Evolutionary conservation across 2,329 filamentous ascomycete species (phyloP).

Genomic region (Chaetoscypha palmicola): DNA sequence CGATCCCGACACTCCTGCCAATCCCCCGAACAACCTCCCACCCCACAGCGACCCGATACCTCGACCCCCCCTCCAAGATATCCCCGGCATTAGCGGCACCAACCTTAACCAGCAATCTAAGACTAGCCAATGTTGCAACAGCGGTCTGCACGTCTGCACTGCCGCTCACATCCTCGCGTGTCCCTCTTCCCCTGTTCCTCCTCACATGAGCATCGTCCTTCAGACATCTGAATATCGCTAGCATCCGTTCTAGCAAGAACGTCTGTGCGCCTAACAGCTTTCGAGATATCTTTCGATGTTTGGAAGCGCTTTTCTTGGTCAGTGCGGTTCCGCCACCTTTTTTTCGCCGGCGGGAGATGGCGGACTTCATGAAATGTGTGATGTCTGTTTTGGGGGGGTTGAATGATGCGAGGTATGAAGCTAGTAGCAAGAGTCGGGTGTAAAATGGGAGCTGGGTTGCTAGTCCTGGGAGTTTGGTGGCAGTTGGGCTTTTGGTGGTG

Average conservation of each 20-base stretch:
- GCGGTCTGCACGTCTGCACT: slow-evolving; percentile 53
- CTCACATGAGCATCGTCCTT: slow-evolving; percentile 34
- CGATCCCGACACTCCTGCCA: slow-evolving; percentile 68
- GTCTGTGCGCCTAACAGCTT: slow-evolving; percentile 71
- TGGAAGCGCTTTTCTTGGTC: slow-evolving; percentile 33
- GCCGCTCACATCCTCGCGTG: slow-evolving; percentile 14
- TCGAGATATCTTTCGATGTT: slow-evolving; percentile 66
- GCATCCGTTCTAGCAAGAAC: slow-evolving; percentile 70
- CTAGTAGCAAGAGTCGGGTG: slow-evolving; percentile 65
- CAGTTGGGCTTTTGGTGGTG: slow-evolving; percentile 7
- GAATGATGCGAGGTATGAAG: slow-evolving; percentile 75
- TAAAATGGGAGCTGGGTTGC: slow-evolving; percentile 58
- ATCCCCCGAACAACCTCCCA: slow-evolving; percentile 70
- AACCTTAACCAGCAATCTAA: slow-evolving; percentile 62
- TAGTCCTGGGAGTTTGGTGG: slow-evolving; percentile 35
- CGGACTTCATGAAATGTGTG: slow-evolving; percentile 58
- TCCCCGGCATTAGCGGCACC: slow-evolving; percentile 48
- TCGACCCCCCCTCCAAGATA: slow-evolving; percentile 59
- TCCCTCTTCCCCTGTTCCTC: neutral
- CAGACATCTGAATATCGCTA: slow-evolving; percentile 69
- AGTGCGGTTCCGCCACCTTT: slow-evolving; percentile 39
- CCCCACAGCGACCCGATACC: slow-evolving; percentile 72
- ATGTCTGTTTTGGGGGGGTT: slow-evolving; percentile 69
- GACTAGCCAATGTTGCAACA: slow-evolving; percentile 64
- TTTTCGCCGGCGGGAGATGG: slow-evolving; percentile 32